Evolutionary conservation across 2,329 filamentous ascomycete genomes (phyloP).

Genomic region (Arthroderma sp.): DNA sequence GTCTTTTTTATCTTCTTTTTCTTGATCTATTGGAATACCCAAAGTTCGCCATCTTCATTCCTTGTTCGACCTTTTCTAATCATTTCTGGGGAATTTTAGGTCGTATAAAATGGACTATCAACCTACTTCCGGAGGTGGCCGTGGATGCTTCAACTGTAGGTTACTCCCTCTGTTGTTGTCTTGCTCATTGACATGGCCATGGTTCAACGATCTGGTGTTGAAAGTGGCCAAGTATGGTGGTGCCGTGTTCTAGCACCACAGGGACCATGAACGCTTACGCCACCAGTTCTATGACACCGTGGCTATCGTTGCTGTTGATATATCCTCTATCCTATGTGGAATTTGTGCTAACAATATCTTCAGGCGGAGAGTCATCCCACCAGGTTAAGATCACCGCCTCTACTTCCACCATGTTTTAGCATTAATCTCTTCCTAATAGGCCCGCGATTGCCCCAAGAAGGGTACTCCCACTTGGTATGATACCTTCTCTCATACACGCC

Average conservation of each 20-base stretch:
- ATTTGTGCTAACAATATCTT: constrained; percentile 10
- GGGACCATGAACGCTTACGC: too few species aligned
- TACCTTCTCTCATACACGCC: neutral
- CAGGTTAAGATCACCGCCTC: constrained; percentile 47
- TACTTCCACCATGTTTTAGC: constrained; percentile 9
- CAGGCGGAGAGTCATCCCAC: constrained; percentile 61
- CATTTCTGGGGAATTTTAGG: neutral
- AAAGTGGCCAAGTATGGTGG: neutral
- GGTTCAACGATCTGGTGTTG: neutral
- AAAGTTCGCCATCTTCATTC: constrained; percentile 5
- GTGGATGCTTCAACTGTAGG: constrained; percentile 49
- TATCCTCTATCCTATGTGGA: neutral
- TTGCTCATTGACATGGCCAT: constrained; percentile 1
- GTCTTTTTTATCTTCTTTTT: constrained; percentile 1
- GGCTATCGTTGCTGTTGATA: too few species aligned
- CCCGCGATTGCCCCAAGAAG: constrained; percentile 75
- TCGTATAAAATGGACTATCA: constrained; percentile 36
- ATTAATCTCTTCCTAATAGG: constrained; percentile 35
- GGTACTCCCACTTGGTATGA: constrained; percentile 68
- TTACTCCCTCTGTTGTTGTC: constrained; percentile 13
- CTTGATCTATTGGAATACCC: neutral
- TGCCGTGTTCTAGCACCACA: neutral
- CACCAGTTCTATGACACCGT: neutral
- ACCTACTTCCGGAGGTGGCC: constrained; percentile 26
- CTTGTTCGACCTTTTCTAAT: neutral